Base-by-base conservation (phyloP, 2,329 filamentous ascomycete species). In the Pyrenophora teres region DNA sequence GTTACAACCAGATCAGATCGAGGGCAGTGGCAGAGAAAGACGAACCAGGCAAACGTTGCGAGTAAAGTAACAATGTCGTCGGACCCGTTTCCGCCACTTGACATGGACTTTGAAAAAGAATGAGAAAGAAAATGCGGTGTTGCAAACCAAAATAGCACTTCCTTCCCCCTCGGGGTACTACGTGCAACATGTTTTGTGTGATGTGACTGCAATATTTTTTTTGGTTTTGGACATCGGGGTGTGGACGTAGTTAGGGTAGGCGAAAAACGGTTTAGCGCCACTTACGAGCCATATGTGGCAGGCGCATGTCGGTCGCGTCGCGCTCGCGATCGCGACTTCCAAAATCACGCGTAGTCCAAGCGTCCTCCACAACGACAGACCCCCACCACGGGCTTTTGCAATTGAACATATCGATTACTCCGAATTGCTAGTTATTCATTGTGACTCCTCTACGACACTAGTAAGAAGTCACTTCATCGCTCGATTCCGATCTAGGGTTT, bases 301-400 rank as follows among this genome's bases (percentile, higher is more conserved):
- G 46, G 48, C 45, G 39, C 53, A 33, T 42, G 46, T 50, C 54
- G 54, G 46, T 50, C 54, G 54, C 52, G 52, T 46, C 51, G 46
- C 47, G 42, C 25, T 40, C 44, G 36, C 50, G 50, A 30, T 49
- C 50, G 40, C 46, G 50, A 43, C 46, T 16, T 32, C 37, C 30
- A 49, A n/a, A 53, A 41, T 50, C 46, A 43, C 50, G 40, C 39
- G 40, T 40, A 45, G 50, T 45, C 50, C 31, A 45, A 50, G 46
- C 50, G 19, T 48, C n/a, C 8, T 46, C 38, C 49, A 47, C 42
- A 35, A 38, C 38, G 41, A 33, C 39, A 30, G 30, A 46, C 55
- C 50, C 46, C 58, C 56, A 43, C 58, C 53, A 48, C 47, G 51
- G 33, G 46, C 44, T 40, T 54, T 42, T 43, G 45, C 48, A 45